These are phyloP conservation scores for Amaranthus tricolor DNA, from an alignment of 179 eudicot genomes.

Conservation along the genomic window DNA sequence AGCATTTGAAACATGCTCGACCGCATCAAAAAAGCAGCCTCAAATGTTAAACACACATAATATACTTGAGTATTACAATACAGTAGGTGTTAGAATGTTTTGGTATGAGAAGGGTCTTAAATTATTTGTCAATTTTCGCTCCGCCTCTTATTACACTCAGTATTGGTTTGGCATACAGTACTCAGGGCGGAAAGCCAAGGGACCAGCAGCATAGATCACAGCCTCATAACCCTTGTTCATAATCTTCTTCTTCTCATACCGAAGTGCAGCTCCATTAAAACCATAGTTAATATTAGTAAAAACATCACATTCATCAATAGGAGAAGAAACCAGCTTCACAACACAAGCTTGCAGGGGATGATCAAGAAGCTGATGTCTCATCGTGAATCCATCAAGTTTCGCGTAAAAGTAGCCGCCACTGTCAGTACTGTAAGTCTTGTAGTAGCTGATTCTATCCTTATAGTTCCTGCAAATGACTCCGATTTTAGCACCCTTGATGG, in stretches of 20 bases:
- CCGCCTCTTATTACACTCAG: not conserved
- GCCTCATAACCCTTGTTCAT: constrained; percentile 47
- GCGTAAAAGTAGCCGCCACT: constrained; percentile 67
- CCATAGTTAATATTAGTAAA: constrained; percentile 72
- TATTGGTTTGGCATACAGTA: constrained; percentile 48
- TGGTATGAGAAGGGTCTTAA: no score
- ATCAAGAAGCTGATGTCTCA: constrained; percentile 54
- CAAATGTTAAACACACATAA: not conserved
- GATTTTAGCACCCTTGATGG: constrained; percentile 55
- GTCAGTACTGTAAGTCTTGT: constrained; percentile 48
- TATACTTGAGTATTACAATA: not conserved
- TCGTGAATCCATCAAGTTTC: constrained; percentile 47
- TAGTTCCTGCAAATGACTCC: constrained; percentile 75
- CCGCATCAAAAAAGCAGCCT: no score
- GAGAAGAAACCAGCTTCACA: constrained; percentile 73
- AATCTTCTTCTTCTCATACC: constrained; percentile 52
- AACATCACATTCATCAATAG: constrained; percentile 50
- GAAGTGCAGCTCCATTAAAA: constrained; percentile 55
- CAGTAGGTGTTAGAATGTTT: no score
- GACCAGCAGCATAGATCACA: constrained; percentile 66
- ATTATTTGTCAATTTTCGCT: no score
- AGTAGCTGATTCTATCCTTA: constrained; percentile 59
- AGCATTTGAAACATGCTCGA: no score
- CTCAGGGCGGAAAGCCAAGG: constrained; percentile 68
- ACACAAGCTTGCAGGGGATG: constrained; percentile 82